Conservation (phyloP, 805 yeast species). For the Saccharomycopsis microspora region DNA sequence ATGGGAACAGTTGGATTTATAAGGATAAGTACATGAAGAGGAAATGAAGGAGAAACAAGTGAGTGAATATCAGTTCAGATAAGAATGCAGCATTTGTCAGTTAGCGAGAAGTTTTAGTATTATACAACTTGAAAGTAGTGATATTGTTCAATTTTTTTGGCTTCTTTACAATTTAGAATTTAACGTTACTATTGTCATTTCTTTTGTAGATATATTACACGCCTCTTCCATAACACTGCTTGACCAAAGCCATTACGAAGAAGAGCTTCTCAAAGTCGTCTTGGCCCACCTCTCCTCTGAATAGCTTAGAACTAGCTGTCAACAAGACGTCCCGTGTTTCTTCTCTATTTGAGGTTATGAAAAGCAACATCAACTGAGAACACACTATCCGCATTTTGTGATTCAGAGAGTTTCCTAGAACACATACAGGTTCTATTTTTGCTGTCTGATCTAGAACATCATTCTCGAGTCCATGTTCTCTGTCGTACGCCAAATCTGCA, state of each 20-base stretch:
- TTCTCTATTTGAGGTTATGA: constrained; percentile 9
- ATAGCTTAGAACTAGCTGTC: constrained; percentile 36
- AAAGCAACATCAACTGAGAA: constrained; percentile 26
- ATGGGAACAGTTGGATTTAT: constrained; percentile 69
- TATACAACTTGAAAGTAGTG: not conserved
- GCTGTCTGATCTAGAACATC: constrained; percentile 19
- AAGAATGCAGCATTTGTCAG: too few species aligned
- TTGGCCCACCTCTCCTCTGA: constrained; percentile 26
- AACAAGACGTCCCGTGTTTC: constrained; percentile 24
- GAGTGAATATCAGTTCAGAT: too few species aligned
- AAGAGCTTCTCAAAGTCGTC: constrained; percentile 36
- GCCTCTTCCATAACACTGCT: constrained; percentile 16
- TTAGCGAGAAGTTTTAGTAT: not conserved
- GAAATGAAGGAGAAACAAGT: not conserved
- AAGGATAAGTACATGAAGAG: constrained; percentile 46
- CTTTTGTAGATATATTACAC: not conserved
- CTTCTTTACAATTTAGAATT: too few species aligned
- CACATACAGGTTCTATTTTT: constrained; percentile 33
- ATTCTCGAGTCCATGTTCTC: constrained; percentile 18
- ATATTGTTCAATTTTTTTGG: not conserved
- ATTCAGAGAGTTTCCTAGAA: constrained; percentile 37
- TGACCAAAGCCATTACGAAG: constrained; percentile 28
- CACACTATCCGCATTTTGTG: constrained; percentile 37
- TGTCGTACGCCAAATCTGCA: constrained; percentile 17
- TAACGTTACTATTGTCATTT: not conserved